Evolutionary conservation across 176 grass and related monocot species (phyloP), one percentile per base, ranked within the genome.

Genomic region (Musa acuminata): DNA sequence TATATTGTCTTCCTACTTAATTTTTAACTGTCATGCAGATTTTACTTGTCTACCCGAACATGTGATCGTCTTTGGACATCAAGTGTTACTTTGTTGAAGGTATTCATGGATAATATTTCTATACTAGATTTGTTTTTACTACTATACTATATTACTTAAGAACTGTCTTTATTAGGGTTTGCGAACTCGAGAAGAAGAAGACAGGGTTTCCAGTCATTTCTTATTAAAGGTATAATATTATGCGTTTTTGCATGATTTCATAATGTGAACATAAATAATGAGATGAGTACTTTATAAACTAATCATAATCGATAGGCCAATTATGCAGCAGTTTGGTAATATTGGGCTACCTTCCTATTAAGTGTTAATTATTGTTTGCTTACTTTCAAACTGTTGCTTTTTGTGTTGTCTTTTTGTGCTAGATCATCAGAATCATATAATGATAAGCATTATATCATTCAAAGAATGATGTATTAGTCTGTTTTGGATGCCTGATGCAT

Each of bases 141-240:
- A 50, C 71, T 72, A 10, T 78, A 22, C 29, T 72, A 62, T 22
- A 8, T 53, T 68, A 57, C 23, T 78, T 22, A 16, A 78, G 26
- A 78, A 27, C 43, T 49, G 80, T 66, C 16, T 85, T 80, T 29
- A 76, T 65, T 67, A 98, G 95, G 95, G 82, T 79, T 87, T 91
- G 70, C 80, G 88, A 49, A 87, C 76, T 62, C 93, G 95, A 77
- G 95, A 98, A 76, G 90, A 93, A 83, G 95, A 98, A 75, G 95
- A 98, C 49, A 98, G 74, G 75, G 79, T 98, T 82, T 93, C 94
- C 60, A 93, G 95, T 84, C 87, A 73, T 76, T 81, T 91, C 75
- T 83, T 91, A 65, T 80, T 98, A 29, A 93, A 98, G 95, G 90
- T 98, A 80, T 80, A 75, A 79, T 78, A 57, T 20, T 26, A n/a